These are phyloP conservation scores for Stygiomarasmius scandens DNA, from an alignment of 1,284 basidiomycete species.

Conservation along the genomic window DNA sequence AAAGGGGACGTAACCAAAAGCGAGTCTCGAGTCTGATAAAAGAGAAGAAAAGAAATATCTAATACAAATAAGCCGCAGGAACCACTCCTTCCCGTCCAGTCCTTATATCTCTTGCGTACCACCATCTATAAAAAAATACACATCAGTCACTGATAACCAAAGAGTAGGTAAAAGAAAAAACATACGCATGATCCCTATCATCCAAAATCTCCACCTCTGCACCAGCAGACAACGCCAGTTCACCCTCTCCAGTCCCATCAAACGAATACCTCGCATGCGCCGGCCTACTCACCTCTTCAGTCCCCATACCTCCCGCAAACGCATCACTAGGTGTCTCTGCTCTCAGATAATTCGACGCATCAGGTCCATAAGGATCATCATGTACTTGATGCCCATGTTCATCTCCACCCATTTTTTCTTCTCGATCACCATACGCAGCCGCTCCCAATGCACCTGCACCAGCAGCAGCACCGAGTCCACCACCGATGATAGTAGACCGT, in stretches of 20 bases:
- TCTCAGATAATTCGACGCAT: slow-evolving; percentile 72
- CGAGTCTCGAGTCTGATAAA: slow-evolving; percentile 15
- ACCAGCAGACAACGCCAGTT: slow-evolving; percentile 70
- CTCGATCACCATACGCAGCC: slow-evolving; percentile 47
- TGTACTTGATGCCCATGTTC: slow-evolving; percentile 15
- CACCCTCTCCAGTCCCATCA: slow-evolving; percentile 76
- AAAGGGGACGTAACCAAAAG: slow-evolving; percentile 31
- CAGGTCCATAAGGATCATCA: slow-evolving; percentile 65
- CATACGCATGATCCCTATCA: slow-evolving; percentile 78
- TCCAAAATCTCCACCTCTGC: slow-evolving; percentile 76
- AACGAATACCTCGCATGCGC: slow-evolving; percentile 82
- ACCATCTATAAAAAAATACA: slow-evolving; percentile 65
- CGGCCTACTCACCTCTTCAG: slow-evolving; percentile 69
- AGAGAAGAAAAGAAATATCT: slow-evolving; percentile 29
- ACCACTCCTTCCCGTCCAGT: slow-evolving; percentile 86
- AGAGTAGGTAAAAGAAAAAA: slow-evolving; percentile 23
- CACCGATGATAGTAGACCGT: slow-evolving; percentile 73
- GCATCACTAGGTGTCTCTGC: slow-evolving; percentile 81
- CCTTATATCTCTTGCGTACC: slow-evolving; percentile 82
- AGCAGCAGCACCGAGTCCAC: slow-evolving; percentile 52
- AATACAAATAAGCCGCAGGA: slow-evolving; percentile 86
- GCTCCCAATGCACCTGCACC: slow-evolving; percentile 19
- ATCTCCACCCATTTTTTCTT: slow-evolving; percentile 41
- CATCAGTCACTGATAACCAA: slow-evolving; percentile 5
- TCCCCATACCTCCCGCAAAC: slow-evolving; percentile 56